Evolutionary conservation across 768 basidiomycete genomes (phyloP).

Genomic region (Leucogyrophana mollusca): DNA sequence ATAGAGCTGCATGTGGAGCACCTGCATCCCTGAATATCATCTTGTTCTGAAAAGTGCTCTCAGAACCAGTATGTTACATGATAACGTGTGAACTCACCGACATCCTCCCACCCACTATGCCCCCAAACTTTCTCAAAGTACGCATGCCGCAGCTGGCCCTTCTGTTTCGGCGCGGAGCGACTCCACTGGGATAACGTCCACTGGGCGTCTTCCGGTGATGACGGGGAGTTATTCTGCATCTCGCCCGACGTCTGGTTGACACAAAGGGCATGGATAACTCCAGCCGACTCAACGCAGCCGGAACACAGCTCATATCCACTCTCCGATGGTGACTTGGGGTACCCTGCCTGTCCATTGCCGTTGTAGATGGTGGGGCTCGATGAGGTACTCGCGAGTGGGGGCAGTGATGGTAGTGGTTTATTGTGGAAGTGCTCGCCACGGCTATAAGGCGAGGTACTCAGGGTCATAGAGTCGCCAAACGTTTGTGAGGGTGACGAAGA

Average conservation of each 20-base stretch:
- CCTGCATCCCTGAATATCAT: conserved; percentile 57
- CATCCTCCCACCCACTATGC: conserved; percentile 79
- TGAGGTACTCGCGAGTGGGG: conserved; percentile 19
- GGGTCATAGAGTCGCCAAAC: conserved; percentile 16
- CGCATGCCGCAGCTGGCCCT: conserved; percentile 79
- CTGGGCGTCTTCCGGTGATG: conserved; percentile 57
- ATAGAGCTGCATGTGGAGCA: conserved; percentile 81
- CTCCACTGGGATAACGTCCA: conserved; percentile 58
- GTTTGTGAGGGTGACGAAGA: conserved; percentile 18
- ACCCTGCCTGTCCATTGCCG: conserved; percentile 3
- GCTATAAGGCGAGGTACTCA: conserved; percentile 9
- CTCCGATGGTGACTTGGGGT: conserved; percentile 5
- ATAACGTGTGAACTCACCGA: conserved; percentile 55
- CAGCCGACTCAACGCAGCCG: conserved; percentile 73
- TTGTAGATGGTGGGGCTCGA: conserved; percentile 19
- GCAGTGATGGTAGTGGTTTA: conserved; percentile 49
- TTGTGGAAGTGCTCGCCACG: conserved; percentile 22
- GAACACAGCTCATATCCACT: conserved; percentile 84
- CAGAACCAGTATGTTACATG: conserved; percentile 3
- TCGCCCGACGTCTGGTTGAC: conserved; percentile 45
- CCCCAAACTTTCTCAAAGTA: conserved; percentile 89
- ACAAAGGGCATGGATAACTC: conserved; percentile 75
- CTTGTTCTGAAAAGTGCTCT: conserved; percentile 54
- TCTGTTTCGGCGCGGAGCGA: conserved; percentile 65
- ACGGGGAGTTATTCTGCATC: conserved; percentile 33